A percentile compares a stretch with the other conserved stretches of the same genome.
phyloP scores from a whole-genome alignment of 306 rosid species.

The Vigna reflexopilosa region DNA sequence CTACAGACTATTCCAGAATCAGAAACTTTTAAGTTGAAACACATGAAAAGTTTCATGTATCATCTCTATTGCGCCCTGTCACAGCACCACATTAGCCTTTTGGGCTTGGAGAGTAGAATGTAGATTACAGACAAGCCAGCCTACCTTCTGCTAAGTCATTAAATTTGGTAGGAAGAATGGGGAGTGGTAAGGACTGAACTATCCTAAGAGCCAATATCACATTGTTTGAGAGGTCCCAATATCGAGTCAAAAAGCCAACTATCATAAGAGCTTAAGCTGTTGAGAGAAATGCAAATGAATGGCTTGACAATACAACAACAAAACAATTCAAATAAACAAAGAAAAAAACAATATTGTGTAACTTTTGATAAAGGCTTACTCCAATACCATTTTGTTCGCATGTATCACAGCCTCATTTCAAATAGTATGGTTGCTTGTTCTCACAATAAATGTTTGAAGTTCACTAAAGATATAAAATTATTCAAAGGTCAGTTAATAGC shows the following conservation, averaged over 20 bases:
- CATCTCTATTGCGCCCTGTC: background rate
- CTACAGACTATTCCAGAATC: background rate
- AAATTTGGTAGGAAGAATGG: background rate
- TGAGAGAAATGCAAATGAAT: background rate
- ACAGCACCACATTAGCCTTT: background rate
- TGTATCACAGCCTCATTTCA: background rate
- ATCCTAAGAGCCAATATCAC: background rate
- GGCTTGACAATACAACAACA: background rate
- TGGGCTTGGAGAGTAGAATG: background rate
- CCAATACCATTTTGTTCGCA: slow-evolving; percentile 6
- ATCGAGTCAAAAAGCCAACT: background rate
- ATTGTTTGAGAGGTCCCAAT: background rate
- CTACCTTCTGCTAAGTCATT: background rate
- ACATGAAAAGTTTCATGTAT: background rate
- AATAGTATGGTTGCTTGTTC: slow-evolving; percentile 19
- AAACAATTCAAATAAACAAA: background rate
- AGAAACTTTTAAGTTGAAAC: background rate
- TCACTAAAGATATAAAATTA: background rate
- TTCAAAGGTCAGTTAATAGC: background rate
- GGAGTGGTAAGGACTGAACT: background rate
- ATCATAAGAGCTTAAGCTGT: background rate
- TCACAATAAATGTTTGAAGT: background rate
- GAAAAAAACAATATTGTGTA: background rate
- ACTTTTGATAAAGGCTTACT: background rate
- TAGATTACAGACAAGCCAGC: background rate